Conservation (phyloP, 2,329 filamentous ascomycete species). For the Neurospora crassa region DNA sequence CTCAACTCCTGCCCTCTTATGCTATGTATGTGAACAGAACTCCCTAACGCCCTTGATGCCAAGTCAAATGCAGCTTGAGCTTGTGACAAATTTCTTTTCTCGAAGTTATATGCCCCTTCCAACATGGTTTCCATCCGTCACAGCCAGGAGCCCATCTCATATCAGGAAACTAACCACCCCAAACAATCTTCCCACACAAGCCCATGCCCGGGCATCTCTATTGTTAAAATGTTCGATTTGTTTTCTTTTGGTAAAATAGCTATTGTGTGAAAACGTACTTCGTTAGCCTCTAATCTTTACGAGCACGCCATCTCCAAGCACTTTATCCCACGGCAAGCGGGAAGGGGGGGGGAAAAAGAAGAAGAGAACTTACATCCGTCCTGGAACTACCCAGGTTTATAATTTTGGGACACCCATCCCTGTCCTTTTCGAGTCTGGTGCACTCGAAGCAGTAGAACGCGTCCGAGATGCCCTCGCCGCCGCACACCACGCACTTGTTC, state of each 20-base stretch:
- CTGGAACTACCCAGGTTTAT: conserved; percentile 94
- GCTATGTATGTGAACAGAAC: not conserved
- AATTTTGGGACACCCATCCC: conserved; percentile 97
- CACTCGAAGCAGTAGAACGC: conserved; percentile 99
- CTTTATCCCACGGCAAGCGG: not conserved
- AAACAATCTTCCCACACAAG: conserved; percentile 1
- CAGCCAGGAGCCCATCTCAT: not conserved
- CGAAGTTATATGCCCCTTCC: not conserved
- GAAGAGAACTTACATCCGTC: conserved; percentile 62
- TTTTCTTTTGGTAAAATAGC: conserved; percentile 60
- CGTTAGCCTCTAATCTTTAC: not conserved
- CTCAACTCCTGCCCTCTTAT: not conserved
- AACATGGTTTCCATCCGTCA: not conserved
- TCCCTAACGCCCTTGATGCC: not conserved
- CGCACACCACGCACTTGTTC: conserved; percentile 98
- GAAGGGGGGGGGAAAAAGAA: not conserved
- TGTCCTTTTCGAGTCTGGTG: conserved; percentile 90
- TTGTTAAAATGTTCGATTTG: conserved; percentile 51
- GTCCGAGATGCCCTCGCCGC: conserved; percentile 94
- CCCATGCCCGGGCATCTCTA: conserved; percentile 40
- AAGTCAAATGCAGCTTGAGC: not conserved
- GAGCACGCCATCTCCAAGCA: not conserved
- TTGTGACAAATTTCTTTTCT: not conserved
- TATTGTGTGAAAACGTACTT: conserved; percentile 18
- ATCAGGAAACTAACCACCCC: not conserved